These are phyloP conservation scores for Huiozyma naganishii DNA, from an alignment of 805 yeast species.

Conservation along the genomic window DNA sequence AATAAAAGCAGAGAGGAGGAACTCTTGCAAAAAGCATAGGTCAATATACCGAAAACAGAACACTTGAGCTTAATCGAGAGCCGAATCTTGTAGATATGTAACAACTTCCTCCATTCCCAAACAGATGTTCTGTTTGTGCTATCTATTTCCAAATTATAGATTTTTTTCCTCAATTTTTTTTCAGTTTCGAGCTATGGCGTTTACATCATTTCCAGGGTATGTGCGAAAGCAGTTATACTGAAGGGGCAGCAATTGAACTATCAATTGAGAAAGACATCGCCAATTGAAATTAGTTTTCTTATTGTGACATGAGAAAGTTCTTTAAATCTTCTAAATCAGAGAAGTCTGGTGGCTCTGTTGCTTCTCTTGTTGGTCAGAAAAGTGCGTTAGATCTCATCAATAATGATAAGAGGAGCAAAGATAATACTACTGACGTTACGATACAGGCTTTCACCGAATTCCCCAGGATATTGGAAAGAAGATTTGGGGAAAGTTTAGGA, in stretches of 20 bases:
- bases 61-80: not conserved
- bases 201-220: too few species aligned
- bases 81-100: not conserved
- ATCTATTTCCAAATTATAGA: too few species aligned
- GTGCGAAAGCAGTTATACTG: too few species aligned
- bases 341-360: not conserved
- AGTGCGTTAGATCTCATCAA: not conserved
- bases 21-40: not conserved
- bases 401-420: not conserved
- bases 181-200: too few species aligned
- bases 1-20: constrained; percentile 37
- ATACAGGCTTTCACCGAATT: constrained; percentile 5
- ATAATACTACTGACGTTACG: not conserved
- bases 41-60: not conserved
- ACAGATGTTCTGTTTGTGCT: too few species aligned
- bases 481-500: constrained; percentile 25
- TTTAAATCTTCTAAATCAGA: too few species aligned
- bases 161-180: too few species aligned
- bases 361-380: not conserved
- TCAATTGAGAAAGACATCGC: too few species aligned
- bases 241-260: too few species aligned
- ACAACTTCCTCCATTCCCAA: too few species aligned
- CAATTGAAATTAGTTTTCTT: too few species aligned
- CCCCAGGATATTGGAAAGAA: constrained; percentile 21
- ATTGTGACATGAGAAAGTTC: too few species aligned